Percentiles rank a stretch among this genome's conserved stretches.
These are phyloP conservation scores for Kodamaea laetipori DNA, from an alignment of 805 yeast genomes.

Conservation along the genomic window DNA sequence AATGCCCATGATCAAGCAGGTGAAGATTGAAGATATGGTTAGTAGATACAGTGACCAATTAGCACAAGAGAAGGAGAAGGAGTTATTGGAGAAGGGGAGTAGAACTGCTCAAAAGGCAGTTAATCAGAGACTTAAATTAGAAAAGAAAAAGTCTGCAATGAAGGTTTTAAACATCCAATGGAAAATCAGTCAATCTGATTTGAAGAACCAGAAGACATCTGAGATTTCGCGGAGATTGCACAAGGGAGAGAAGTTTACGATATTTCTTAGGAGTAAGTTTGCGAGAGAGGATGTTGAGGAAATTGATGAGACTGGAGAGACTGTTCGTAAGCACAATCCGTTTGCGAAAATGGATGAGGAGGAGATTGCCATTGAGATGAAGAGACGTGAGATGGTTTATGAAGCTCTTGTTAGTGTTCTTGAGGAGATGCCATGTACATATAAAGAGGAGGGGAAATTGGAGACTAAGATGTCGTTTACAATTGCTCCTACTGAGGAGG, in stretches of 20 bases:
- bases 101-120: conserved; percentile 30
- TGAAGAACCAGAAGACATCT: conserved; percentile 51
- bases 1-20: conserved; percentile 31
- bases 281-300: conserved; percentile 21
- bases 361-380: conserved; percentile 21
- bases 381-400: conserved; percentile 32
- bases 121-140: conserved; percentile 31
- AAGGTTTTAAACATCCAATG: conserved; percentile 55
- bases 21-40: conserved; percentile 34
- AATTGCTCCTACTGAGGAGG: conserved; percentile 15
- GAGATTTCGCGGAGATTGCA: conserved; percentile 49
- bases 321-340: conserved; percentile 2
- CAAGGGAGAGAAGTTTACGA: conserved; percentile 43
- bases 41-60: conserved; percentile 31
- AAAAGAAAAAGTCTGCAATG: conserved; percentile 40
- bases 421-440: conserved; percentile 32
- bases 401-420: conserved; percentile 29
- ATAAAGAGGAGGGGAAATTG: conserved; percentile 29
- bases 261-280: conserved; percentile 25
- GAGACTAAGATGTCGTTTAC: conserved; percentile 28
- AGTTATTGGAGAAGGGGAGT: conserved; percentile 37
- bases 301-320: conserved; percentile 14
- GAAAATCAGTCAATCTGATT: conserved; percentile 57
- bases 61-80: conserved; percentile 34
- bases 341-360: conserved; percentile 15